Conservation (phyloP, 2,329 filamentous ascomycete genomes). For the Graphium sp. region DNA sequence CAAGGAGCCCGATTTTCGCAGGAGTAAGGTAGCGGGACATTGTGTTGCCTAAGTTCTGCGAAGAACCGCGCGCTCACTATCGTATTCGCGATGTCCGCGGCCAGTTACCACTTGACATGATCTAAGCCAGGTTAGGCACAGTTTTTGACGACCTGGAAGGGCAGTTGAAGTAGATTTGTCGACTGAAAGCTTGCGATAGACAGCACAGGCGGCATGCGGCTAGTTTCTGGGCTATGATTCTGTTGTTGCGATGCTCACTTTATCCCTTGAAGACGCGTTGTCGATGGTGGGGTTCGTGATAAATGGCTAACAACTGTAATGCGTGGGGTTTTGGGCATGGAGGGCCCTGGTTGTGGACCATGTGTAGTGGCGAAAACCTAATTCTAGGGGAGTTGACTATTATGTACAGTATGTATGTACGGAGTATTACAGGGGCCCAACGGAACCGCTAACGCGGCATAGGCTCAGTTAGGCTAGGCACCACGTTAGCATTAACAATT, state of each 20-base stretch:
- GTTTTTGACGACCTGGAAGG: neutral
- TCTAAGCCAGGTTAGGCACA: neutral
- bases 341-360: too few species aligned
- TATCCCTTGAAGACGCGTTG: too few species aligned
- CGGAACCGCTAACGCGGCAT: neutral
- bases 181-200: neutral
- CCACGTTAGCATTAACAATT: neutral
- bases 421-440: neutral
- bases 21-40: conserved; percentile 83
- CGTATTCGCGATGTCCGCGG: neutral
- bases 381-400: neutral
- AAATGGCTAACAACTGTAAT: too few species aligned
- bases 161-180: neutral
- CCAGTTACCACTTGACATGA: neutral
- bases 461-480: neutral
- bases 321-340: too few species aligned
- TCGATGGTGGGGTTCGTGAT: too few species aligned
- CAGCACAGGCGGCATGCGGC: too few species aligned
- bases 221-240: too few species aligned
- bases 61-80: too few species aligned
- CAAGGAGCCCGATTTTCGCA: conserved; percentile 68
- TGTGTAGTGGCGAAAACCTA: neutral
- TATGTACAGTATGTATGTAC: neutral
- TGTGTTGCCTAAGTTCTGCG: neutral
- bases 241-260: too few species aligned